Evolutionary conservation across 208 protist genomes (phyloP).

Genomic region (Hexamita inflata): DNA sequence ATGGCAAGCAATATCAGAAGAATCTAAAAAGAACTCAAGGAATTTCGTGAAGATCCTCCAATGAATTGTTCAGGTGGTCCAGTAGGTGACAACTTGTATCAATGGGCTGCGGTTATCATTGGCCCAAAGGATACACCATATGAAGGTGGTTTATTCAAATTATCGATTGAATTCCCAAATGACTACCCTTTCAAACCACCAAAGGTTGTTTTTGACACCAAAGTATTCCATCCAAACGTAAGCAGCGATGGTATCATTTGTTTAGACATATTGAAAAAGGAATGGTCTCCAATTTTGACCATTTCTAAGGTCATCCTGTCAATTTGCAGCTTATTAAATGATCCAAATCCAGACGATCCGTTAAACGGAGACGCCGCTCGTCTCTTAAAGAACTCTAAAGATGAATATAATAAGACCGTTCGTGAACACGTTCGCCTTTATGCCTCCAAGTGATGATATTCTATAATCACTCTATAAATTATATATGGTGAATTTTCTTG

Average conservation of each 20-base stretch:
- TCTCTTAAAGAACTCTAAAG: not conserved
- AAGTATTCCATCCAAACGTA: slow-evolving; percentile 41
- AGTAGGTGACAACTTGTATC: slow-evolving; percentile 1
- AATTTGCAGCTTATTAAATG: slow-evolving; percentile 87
- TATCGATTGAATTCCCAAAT: slow-evolving; percentile 35
- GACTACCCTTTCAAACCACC: slow-evolving; percentile 41
- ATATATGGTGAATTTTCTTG: too few relatives aligned
- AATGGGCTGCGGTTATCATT: slow-evolving; percentile 39
- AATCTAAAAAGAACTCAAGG: slow-evolving; percentile 11
- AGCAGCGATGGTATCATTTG: slow-evolving; percentile 38
- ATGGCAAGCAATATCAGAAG: not conserved
- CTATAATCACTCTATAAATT: too few relatives aligned
- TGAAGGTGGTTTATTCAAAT: slow-evolving; percentile 38
- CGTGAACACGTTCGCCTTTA: not conserved
- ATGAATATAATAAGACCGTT: slow-evolving; percentile 7
- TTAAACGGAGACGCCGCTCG: not conserved
- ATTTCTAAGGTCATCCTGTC: slow-evolving; percentile 93
- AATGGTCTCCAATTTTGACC: slow-evolving; percentile 83
- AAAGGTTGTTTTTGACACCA: slow-evolving; percentile 28
- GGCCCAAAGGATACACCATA: slow-evolving; percentile 43
- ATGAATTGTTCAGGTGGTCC: slow-evolving; percentile 19
- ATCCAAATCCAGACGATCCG: slow-evolving; percentile 87
- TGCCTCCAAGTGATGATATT: not conserved
- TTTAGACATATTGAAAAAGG: slow-evolving; percentile 62
- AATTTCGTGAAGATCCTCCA: slow-evolving; percentile 7